Evolutionary conservation across 192 early-diverging fungal genomes (phyloP), one percentile per base, ranked within the genome.

Genomic region (Backusella australiensis): DNA sequence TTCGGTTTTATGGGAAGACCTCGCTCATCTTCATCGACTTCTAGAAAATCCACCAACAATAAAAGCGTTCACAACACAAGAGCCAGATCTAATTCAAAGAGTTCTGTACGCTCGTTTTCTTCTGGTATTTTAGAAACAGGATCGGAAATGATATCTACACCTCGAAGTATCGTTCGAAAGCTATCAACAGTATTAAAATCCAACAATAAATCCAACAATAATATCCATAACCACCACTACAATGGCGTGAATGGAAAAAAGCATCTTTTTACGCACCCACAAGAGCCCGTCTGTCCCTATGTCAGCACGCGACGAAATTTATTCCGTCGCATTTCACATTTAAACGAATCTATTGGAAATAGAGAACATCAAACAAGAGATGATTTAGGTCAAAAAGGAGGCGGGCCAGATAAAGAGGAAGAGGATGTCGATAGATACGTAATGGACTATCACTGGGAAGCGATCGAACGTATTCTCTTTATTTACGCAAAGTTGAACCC

Each of bases 401-500:
- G 6, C 9, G 49, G 49, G 8, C 6, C 49, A n/a, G 26, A 63
- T 5, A 63, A 63, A 63, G 56, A 63, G 26, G 9, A 63, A 29
- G 56, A 63, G 26, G 56, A 63, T 14, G 49, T 41, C 1, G 71
- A 77, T 68, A 69, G 44, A 5, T 39, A 81, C 41, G 76, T 76
- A 17, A 84, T 82, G 56, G 91, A 93, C 80, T 81, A 90, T 71
- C 94, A 96, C 76, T 94, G 89, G 86, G 92, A 94, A 71, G 92
- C 88, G 0, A 89, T 95, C 69, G 91, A 91, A 76, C 83, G 94
- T 6, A 86, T 96, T 23, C 77, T 96, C 75, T 94, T 90, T 69
- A 91, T 95, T 39, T 93, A 91, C 75, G 90, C 91, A 7, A 91
- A 92, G 71, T 81, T 94, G 49, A 95, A 95, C 74, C 91, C 89